These are phyloP conservation scores for Ogataea neopini DNA, from an alignment of 805 yeast genomes.

Conservation along the genomic window DNA sequence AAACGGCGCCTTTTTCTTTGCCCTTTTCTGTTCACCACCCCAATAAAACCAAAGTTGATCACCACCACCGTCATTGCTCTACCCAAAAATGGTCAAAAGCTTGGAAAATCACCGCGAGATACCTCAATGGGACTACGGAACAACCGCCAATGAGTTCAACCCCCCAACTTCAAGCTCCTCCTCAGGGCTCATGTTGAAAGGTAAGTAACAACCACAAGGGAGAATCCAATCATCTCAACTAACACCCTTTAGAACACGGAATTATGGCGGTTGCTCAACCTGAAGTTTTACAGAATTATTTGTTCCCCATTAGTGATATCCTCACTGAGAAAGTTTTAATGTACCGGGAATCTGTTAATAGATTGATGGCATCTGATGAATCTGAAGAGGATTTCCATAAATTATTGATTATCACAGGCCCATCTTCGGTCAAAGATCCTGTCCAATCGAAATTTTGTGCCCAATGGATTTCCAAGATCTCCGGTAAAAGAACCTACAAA, in stretches of 20 bases:
- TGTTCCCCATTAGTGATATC: constrained; percentile 38
- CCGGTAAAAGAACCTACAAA: constrained; percentile 24
- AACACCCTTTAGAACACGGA: constrained; percentile 30
- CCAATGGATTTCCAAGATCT: constrained; percentile 38
- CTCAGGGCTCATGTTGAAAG: constrained; percentile 30
- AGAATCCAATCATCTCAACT: constrained; percentile 6
- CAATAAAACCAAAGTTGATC: neutral
- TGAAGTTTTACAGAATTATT: constrained; percentile 42
- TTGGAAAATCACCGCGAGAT: constrained; percentile 17
- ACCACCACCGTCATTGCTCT: constrained; percentile 2
- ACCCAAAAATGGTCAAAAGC: constrained; percentile 13
- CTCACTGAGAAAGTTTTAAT: constrained; percentile 34
- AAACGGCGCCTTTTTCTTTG: constrained; percentile 1
- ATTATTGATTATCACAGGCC: constrained; percentile 42
- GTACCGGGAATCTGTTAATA: constrained; percentile 33
- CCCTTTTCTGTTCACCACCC: neutral
- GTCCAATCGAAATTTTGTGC: constrained; percentile 42
- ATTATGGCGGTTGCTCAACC: constrained; percentile 44
- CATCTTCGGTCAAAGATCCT: constrained; percentile 34
- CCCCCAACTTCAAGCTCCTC: constrained; percentile 25
- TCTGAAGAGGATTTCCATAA: constrained; percentile 11
- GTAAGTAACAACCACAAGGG: constrained; percentile 9
- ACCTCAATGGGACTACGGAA: constrained; percentile 33
- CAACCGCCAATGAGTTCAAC: constrained; percentile 15
- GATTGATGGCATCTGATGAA: constrained; percentile 17